Evolutionary conservation across 345 rosid genomes (phyloP).

Genomic region (Erodium maritimum): DNA sequence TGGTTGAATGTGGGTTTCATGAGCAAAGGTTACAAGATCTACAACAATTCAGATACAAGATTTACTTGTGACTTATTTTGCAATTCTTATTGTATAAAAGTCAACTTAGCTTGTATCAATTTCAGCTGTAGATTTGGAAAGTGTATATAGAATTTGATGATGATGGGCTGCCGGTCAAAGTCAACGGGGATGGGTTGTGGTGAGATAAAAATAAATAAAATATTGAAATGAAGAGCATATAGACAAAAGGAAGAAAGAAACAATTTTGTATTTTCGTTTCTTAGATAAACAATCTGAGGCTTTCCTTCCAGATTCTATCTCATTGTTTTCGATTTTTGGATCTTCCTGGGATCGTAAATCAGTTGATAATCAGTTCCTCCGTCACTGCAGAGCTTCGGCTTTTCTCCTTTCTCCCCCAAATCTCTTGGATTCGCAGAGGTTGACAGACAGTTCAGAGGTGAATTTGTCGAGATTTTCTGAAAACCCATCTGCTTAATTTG

Average conservation of each 20-base stretch:
- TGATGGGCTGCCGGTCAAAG: too few species aligned
- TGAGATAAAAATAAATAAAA: too few species aligned
- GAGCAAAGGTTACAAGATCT: too few species aligned
- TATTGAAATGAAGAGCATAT: background rate
- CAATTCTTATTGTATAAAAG: too few species aligned
- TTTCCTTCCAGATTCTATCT: background rate
- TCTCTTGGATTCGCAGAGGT: background rate
- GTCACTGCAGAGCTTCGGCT: background rate
- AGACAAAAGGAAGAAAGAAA: background rate
- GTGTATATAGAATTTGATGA: too few species aligned
- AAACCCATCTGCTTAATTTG: conserved; percentile 5
- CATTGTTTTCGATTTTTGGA: background rate
- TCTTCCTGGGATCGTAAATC: background rate
- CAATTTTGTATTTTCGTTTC: background rate
- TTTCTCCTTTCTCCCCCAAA: background rate
- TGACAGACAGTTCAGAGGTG: conserved; percentile 2
- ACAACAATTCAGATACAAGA: too few species aligned
- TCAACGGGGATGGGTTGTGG: too few species aligned
- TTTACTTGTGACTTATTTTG: too few species aligned
- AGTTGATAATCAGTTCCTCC: background rate
- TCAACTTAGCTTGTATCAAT: too few species aligned
- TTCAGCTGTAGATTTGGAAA: too few species aligned
- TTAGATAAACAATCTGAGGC: background rate
- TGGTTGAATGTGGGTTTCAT: too few species aligned
- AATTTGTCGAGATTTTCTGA: background rate